Percentiles rank a stretch among this genome's conserved stretches.
Conservation (phyloP, 2,329 filamentous ascomycete species). For the Annulohypoxylon truncatum region DNA sequence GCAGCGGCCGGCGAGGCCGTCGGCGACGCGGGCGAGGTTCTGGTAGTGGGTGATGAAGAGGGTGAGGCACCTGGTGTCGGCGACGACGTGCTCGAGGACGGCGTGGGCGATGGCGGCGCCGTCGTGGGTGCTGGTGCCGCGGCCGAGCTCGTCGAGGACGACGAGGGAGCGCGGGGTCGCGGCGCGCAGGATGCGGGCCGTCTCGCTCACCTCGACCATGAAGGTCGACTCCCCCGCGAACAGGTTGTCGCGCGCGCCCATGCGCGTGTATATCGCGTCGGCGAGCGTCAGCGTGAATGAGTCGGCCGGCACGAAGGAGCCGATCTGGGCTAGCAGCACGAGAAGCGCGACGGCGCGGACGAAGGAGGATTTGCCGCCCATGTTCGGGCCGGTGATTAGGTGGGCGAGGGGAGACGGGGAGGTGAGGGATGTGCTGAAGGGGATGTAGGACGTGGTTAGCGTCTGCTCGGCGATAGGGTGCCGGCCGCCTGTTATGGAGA, state of each 20-base stretch:
- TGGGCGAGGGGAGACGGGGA: conserved; percentile 76
- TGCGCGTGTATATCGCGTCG: conserved; percentile 93
- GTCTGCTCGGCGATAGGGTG: conserved; percentile 97
- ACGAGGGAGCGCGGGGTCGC: conserved; percentile 87
- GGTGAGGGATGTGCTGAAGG: conserved; percentile 83
- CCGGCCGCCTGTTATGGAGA: conserved; percentile 79
- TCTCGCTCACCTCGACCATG: conserved; percentile 97
- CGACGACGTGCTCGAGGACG: conserved; percentile 86
- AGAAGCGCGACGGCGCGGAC: conserved; percentile 93
- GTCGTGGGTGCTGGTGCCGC: conserved; percentile 94
- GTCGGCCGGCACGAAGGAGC: conserved; percentile 89
- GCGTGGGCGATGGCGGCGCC: conserved; percentile 95
- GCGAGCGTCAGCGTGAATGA: conserved; percentile 81
- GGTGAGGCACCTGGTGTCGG: conserved; percentile 79
- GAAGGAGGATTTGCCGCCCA: conserved; percentile 99
- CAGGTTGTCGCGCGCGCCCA: conserved; percentile 96
- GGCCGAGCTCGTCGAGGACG: conserved; percentile 92
- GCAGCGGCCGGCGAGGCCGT: conserved; percentile 73
- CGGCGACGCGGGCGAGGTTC: conserved; percentile 76
- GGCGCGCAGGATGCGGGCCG: conserved; percentile 87
- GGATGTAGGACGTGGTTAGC: conserved; percentile 87
- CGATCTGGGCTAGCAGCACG: conserved; percentile 92
- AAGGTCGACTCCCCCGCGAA: conserved; percentile 95
- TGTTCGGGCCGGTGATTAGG: conserved; percentile 96
- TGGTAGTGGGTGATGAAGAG: conserved; percentile 99